phyloP scores from a whole-genome alignment of 2,329 filamentous ascomycete species.

The Xylaria sp. region DNA sequence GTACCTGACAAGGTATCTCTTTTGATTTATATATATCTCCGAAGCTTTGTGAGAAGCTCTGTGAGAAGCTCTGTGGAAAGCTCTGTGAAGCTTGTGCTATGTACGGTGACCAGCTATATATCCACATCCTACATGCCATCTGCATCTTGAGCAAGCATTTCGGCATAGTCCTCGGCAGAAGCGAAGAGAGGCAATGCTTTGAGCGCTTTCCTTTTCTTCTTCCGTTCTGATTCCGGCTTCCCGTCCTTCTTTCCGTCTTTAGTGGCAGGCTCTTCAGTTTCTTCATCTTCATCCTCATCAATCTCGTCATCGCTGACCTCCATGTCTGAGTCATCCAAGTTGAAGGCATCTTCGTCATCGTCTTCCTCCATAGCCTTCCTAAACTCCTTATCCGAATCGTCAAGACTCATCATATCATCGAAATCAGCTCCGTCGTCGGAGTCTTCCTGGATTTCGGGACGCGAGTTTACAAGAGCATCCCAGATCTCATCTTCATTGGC shows the following conservation, averaged over 20 bases:
- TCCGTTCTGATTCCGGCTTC: constrained; percentile 54
- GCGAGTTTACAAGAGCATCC: constrained; percentile 86
- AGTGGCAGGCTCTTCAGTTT: constrained; percentile 54
- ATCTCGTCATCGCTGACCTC: constrained; percentile 56
- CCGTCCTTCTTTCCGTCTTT: constrained; percentile 54
- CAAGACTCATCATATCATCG: constrained; percentile 55
- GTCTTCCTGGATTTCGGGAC: constrained; percentile 79
- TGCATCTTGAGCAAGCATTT: constrained; percentile 79
- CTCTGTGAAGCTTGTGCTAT: constrained; percentile 19
- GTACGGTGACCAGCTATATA: constrained; percentile 10
- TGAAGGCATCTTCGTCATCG: constrained; percentile 52
- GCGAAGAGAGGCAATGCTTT: constrained; percentile 94
- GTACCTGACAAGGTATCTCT: constrained; percentile 41
- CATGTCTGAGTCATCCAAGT: constrained; percentile 49
- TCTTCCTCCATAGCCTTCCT: constrained; percentile 51
- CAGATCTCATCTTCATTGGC: constrained; percentile 84
- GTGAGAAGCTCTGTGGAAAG: not conserved
- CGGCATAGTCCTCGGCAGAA: constrained; percentile 91
- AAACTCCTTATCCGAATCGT: constrained; percentile 58
- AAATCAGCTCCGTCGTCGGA: constrained; percentile 63
- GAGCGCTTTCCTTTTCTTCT: constrained; percentile 81
- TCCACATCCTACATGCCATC: constrained; percentile 52
- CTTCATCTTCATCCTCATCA: constrained; percentile 54
- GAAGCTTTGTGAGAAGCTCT: not conserved
- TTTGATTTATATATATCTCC: constrained; percentile 29